These are phyloP conservation scores for Ustilago loliicola DNA, from an alignment of 1,284 basidiomycete species.

Conservation along the genomic window DNA sequence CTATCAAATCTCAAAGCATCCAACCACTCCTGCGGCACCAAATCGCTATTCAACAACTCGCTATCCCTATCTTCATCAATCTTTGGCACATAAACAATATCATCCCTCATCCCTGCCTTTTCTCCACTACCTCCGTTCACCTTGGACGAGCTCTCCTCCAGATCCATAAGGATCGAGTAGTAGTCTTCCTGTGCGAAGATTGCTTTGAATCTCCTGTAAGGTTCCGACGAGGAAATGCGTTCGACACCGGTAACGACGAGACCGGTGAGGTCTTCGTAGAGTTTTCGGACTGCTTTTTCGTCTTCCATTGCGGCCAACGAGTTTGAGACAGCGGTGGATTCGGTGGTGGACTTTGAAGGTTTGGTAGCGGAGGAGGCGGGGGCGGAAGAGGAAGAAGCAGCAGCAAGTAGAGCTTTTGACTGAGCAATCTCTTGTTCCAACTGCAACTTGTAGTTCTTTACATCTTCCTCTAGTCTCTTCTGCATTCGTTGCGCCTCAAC, in stretches of 20 bases:
- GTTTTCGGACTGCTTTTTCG: constrained; percentile 61
- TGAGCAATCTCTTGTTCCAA: constrained; percentile 53
- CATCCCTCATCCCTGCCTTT: constrained; percentile 37
- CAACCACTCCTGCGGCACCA: constrained; percentile 43
- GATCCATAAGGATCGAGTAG: constrained; percentile 61
- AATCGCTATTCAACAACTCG: constrained; percentile 30
- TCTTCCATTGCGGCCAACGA: constrained; percentile 46
- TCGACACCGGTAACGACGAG: constrained; percentile 61
- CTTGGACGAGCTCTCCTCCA: constrained; percentile 55
- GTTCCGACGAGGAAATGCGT: constrained; percentile 20
- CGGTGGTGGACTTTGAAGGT: background rate
- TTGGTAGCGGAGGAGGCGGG: constrained; percentile 6
- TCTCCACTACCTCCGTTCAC: constrained; percentile 10
- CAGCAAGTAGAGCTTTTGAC: constrained; percentile 39
- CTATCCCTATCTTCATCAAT: constrained; percentile 59
- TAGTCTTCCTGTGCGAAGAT: constrained; percentile 64
- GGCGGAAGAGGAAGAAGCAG: constrained; percentile 9
- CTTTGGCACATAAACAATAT: constrained; percentile 65
- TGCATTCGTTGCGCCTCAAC: constrained; percentile 28
- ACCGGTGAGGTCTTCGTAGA: constrained; percentile 69
- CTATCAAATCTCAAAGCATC: constrained; percentile 44
- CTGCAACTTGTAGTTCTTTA: constrained; percentile 42
- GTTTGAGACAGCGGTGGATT: constrained; percentile 10
- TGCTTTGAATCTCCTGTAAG: constrained; percentile 51
- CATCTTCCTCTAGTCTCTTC: constrained; percentile 45